These are phyloP conservation scores for Colletotrichum melonis DNA, from an alignment of 2,329 filamentous ascomycete genomes.

Conservation along the genomic window DNA sequence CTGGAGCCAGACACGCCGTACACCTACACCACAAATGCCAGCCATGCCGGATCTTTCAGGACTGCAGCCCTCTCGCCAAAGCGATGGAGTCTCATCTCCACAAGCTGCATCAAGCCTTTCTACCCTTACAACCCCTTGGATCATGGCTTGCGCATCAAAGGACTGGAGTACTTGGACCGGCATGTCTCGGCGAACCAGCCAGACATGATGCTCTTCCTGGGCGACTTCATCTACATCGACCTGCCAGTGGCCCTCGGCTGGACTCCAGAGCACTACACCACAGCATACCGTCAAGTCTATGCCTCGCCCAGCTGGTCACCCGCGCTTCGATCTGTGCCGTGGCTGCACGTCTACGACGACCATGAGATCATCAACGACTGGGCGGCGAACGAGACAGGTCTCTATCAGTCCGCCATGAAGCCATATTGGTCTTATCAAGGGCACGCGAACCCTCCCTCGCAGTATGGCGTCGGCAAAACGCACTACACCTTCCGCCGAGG, in stretches of 20 bases:
- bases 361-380: slow-evolving; percentile 80
- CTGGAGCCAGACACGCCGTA: slow-evolving; percentile 70
- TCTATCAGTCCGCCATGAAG: slow-evolving; percentile 71
- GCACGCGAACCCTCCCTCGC: slow-evolving; percentile 68
- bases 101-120: slow-evolving; percentile 76
- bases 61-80: slow-evolving; percentile 60
- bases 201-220: slow-evolving; percentile 65
- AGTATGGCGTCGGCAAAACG: slow-evolving; percentile 56
- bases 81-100: slow-evolving; percentile 67
- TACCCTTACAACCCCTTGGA: slow-evolving; percentile 73
- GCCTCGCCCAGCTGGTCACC: slow-evolving; percentile 71
- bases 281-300: slow-evolving; percentile 71
- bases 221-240: slow-evolving; percentile 73
- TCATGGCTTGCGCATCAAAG: slow-evolving; percentile 71
- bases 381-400: slow-evolving; percentile 70
- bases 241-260: slow-evolving; percentile 51
- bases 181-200: slow-evolving; percentile 16
- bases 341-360: slow-evolving; percentile 78
- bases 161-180: slow-evolving; percentile 58
- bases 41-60: slow-evolving; percentile 70
- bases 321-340: slow-evolving; percentile 61
- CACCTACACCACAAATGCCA: slow-evolving; percentile 70
- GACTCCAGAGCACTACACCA: slow-evolving; percentile 34
- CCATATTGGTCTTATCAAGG: slow-evolving; percentile 75
- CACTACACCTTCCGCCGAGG: slow-evolving; percentile 76